Evolutionary conservation across 2,329 filamentous ascomycete genomes (phyloP), one percentile per base, ranked within the genome.

Genomic region (Cladobotryum mycophilum): DNA sequence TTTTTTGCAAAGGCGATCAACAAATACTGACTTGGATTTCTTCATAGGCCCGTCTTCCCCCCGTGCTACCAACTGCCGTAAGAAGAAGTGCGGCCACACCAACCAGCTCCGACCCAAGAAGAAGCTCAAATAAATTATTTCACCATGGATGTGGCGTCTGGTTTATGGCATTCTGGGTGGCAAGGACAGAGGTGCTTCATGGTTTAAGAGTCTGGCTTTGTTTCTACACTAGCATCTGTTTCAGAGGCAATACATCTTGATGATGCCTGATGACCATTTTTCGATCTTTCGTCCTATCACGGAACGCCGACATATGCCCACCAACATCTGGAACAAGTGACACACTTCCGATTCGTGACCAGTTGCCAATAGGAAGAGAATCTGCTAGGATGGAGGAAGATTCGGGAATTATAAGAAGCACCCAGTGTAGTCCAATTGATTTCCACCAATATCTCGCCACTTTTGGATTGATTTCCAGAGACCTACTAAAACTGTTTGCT

Each of bases 51-150:
- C 91, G 92, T 75, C 90, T 97, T 60, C 92, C 92, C 63, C 92
- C 65, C 89, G 93, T 85, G 93, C 93, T 69, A 96, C 92, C 84
- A 99, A 99, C 88, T 99, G 93, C 89, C 85, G 91, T 70, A 97
- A 97, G 90, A 91, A 91, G 82, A 97, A 97, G 86, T 97, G 92
- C 79, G 93, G 92, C 60, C 93, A 97, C 87, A 95, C 87, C 81
- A 97, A 97, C 89, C 93, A 99, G 86, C 89, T 99, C 74, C 89
- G 93, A 79, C 93, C 93, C 76, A 99, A 99, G 92, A 99, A 99
- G 91, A 99, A 99, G 92, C 85, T 96, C 74, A 96, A 96, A 81
- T 76, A 75, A 67, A 70, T 67, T 64, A 69, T 68, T 64, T 53
- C 53, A 61, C 58, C 61, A 67, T 67, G 67, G 62, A 68, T 68